Evolutionary conservation across 2,329 filamentous ascomycete genomes (phyloP), one percentile per base, ranked within the genome.

Genomic region (Colletotrichum horii): DNA sequence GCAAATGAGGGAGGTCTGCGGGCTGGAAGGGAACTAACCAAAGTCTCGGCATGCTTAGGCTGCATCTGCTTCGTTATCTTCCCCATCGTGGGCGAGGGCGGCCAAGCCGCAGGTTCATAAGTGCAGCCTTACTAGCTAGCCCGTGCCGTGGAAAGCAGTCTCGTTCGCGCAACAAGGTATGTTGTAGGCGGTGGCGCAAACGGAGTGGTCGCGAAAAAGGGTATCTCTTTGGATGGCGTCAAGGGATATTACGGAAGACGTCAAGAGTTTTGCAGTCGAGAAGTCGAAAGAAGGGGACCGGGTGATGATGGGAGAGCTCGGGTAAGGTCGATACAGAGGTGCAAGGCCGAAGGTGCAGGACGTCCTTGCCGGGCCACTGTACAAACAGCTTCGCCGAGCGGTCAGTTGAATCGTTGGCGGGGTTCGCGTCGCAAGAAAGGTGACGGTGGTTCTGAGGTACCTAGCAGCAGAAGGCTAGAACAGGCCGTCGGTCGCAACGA

Each of bases 61-160:
- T 93, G 91, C 86, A 93, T 91, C 79, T 88, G 86, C 87, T 93
- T 94, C 74, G 89, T 91, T 81, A 94, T 93, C 86, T 91, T 93
- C 82, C 90, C 92, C 92, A 94, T 94, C 81, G 79, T 92, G 88
- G 83, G 82, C 83, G 82, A 83, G 84, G 83, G 91, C 91, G 91
- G 91, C 90, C 86, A 84, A 85, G 90, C 91, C 90, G 90, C 91
- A 81, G 82, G 82, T 80, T 78, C 69, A 81, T 80, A 81, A 81
- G 83, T 69, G 74, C 74, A 76, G 76, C 74, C 74, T 77, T 64
- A 70, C 76, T 76, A 75, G 69, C 68, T 76, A 76, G 65, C 73
- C 70, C 28, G 68, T 60, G 58, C 34, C 30, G 73, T 24, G n/a
- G 22, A 56, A 26, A 14, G 43, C 36, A 19, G 55, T 77, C 56